These are phyloP conservation scores for Kuraishia capsulata DNA, from an alignment of 805 yeast genomes.

Conservation along the genomic window DNA sequence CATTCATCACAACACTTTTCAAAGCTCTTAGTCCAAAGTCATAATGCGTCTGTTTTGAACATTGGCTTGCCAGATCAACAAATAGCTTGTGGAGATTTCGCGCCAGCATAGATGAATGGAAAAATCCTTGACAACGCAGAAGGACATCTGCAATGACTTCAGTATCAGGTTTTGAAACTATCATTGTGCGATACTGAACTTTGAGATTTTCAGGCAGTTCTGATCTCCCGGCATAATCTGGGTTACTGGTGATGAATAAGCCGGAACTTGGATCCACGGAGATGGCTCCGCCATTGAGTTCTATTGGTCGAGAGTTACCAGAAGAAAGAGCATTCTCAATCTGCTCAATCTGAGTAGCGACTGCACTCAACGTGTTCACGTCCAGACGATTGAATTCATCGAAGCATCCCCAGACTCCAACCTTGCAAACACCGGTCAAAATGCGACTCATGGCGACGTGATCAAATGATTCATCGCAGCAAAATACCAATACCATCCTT, in stretches of 20 bases:
- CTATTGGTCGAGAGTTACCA: conserved; percentile 17
- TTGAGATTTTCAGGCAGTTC: conserved; percentile 79
- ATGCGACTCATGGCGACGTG: conserved; percentile 71
- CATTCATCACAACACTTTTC: conserved; percentile 49
- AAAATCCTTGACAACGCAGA: conserved; percentile 67
- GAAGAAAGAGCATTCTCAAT: conserved; percentile 47
- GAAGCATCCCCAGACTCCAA: conserved; percentile 94
- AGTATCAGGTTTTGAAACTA: conserved; percentile 67
- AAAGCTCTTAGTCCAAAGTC: conserved; percentile 86
- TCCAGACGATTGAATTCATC: conserved; percentile 88
- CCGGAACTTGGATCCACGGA: conserved; percentile 45
- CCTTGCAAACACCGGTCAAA: conserved; percentile 65
- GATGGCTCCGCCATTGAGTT: conserved; percentile 32
- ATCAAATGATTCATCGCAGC: conserved; percentile 88
- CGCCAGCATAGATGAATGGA: conserved; percentile 34
- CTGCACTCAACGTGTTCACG: conserved; percentile 67
- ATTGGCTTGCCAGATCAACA: conserved; percentile 22
- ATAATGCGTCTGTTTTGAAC: conserved; percentile 62
- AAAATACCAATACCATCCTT: conserved; percentile 72
- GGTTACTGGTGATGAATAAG: conserved; percentile 85
- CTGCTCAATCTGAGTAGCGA: conserved; percentile 68
- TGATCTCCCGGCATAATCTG: conserved; percentile 78
- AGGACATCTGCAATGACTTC: conserved; percentile 60
- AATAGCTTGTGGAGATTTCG: conserved; percentile 46
- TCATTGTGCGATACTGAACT: conserved; percentile 65